A percentile compares a stretch with the other conserved stretches of the same genome.
Evolutionary conservation across 352 stramenopile species (phyloP).

Genomic region (Pythium diclinum): DNA sequence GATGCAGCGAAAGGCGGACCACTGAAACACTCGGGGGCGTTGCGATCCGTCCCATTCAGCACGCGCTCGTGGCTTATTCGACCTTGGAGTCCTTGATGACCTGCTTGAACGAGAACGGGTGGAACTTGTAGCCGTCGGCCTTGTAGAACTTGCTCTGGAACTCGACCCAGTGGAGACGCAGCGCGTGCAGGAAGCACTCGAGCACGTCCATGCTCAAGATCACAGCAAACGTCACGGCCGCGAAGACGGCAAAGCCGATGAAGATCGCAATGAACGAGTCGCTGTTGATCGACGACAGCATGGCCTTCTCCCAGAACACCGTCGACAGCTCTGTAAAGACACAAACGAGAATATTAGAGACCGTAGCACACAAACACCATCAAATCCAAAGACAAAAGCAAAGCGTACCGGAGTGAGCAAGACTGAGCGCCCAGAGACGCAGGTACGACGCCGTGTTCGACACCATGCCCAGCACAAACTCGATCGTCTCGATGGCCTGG

Average conservation of each 20-base stretch:
- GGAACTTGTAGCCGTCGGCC: conserved; percentile 96
- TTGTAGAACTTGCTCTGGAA: conserved; percentile 99
- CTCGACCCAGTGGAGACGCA: conserved; percentile 99
- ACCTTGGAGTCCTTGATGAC: conserved; percentile 67
- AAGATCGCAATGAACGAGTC: conserved; percentile 97
- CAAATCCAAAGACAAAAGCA: background rate
- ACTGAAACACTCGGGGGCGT: background rate
- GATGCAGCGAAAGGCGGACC: background rate
- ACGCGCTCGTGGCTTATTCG: conserved; percentile 22
- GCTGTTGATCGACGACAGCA: conserved; percentile 96
- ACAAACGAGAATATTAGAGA: background rate
- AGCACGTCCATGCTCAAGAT: conserved; percentile 99
- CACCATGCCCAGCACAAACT: conserved; percentile 99
- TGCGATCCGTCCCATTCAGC: conserved; percentile 7
- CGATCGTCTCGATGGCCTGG: conserved; percentile 99
- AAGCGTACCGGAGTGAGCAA: conserved; percentile 93
- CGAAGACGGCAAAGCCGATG: conserved; percentile 91
- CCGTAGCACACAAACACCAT: background rate
- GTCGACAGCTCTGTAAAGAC: conserved; percentile 60
- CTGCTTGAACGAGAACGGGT: conserved; percentile 94
- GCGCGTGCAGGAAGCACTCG: conserved; percentile 99
- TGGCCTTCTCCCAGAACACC: conserved; percentile 99
- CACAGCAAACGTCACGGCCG: conserved; percentile 95
- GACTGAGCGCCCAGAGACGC: conserved; percentile 97
- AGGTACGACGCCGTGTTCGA: conserved; percentile 99